These are phyloP conservation scores for Rossbeevera mucosa DNA, from an alignment of 768 basidiomycete genomes.

Conservation along the genomic window DNA sequence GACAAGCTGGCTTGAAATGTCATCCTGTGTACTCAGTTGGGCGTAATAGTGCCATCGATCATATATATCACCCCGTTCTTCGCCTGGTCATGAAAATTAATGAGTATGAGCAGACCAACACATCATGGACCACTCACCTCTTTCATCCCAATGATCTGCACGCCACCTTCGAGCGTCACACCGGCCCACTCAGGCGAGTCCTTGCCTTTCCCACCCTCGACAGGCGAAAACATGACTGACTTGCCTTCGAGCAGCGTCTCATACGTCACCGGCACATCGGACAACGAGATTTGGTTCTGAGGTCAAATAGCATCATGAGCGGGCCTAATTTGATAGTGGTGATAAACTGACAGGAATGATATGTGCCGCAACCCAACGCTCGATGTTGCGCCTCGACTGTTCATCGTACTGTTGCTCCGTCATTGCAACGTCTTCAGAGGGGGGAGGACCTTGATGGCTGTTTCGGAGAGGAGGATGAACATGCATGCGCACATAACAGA, in stretches of 20 bases:
- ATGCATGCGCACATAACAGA: neutral
- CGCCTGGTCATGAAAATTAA: conserved; percentile 30
- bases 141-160: conserved; percentile 54
- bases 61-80: conserved; percentile 42
- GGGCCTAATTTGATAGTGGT: too few relatives aligned
- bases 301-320: neutral
- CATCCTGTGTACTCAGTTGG: conserved; percentile 6
- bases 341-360: conserved; percentile 65
- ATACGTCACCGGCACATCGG: conserved; percentile 37
- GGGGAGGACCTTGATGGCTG: conserved; percentile 57
- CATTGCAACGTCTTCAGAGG: conserved; percentile 42
- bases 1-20: neutral
- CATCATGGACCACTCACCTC: conserved; percentile 41
- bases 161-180: conserved; percentile 51
- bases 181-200: conserved; percentile 52
- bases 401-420: conserved; percentile 65
- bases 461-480: neutral
- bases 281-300: conserved; percentile 45
- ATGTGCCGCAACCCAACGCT: conserved; percentile 78
- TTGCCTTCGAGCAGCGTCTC: conserved; percentile 57
- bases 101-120: neutral
- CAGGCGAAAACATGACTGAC: conserved; percentile 49
- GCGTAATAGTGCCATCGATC: conserved; percentile 37
- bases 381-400: conserved; percentile 59
- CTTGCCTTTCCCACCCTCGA: conserved; percentile 30